These are phyloP conservation scores for Gymnopilus junonius DNA, from an alignment of 768 basidiomycete genomes.

Conservation along the genomic window DNA sequence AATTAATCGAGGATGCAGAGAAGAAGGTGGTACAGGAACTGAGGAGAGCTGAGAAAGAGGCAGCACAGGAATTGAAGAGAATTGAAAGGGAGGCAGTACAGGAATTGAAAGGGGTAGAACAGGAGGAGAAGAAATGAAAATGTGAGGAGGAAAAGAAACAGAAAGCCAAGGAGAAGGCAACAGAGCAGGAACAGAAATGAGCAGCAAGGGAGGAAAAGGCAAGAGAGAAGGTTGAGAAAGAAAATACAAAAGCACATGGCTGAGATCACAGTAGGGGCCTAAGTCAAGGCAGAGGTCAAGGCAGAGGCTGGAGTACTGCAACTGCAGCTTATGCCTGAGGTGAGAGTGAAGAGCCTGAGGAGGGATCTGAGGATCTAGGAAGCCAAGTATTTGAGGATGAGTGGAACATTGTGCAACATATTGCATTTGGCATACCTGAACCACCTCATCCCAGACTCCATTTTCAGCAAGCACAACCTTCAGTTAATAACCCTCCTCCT, in stretches of 20 bases:
- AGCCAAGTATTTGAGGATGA: too few species aligned
- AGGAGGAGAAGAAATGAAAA: background rate
- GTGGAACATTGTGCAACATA: too few species aligned
- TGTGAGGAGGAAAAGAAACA: background rate
- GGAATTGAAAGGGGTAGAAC: background rate
- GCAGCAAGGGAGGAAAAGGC: background rate
- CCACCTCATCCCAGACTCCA: too few species aligned
- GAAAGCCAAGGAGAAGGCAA: background rate
- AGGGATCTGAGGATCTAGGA: too few species aligned
- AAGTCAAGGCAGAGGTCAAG: background rate
- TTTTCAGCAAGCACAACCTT: too few species aligned
- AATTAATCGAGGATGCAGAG: background rate
- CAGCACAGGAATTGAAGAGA: background rate
- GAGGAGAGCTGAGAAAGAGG: background rate
- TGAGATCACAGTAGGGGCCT: background rate
- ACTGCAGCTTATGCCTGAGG: too few species aligned
- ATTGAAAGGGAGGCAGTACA: background rate
- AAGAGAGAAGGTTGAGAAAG: background rate
- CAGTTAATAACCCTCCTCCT: too few species aligned
- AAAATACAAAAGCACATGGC: background rate
- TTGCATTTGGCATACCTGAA: too few species aligned
- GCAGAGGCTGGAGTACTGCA: background rate
- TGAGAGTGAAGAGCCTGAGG: too few species aligned
- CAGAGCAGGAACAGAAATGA: background rate
- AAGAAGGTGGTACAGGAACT: background rate